Evolutionary conservation across 768 basidiomycete species (phyloP).

Genomic region (Boletus fagicola): DNA sequence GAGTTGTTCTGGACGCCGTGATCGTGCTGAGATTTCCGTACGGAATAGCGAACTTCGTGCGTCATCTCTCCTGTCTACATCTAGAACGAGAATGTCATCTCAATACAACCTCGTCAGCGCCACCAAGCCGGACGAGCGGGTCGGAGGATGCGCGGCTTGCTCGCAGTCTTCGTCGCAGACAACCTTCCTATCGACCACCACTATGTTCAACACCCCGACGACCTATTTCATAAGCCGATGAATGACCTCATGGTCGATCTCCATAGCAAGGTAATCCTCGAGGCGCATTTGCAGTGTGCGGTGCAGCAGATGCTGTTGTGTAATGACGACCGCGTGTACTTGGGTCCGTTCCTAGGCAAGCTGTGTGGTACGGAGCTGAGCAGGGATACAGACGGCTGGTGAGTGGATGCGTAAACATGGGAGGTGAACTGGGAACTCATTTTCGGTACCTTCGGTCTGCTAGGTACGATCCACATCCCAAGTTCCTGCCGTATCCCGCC

Average conservation of each 20-base stretch:
- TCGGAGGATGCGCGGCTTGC: slow-evolving; percentile 73
- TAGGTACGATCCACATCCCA: too few species aligned
- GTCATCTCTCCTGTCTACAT: slow-evolving; percentile 19
- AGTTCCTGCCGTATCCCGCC: too few species aligned
- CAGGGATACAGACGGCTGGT: too few species aligned
- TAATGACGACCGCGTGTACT: slow-evolving; percentile 16
- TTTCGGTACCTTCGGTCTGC: too few species aligned
- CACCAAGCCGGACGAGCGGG: slow-evolving; percentile 91
- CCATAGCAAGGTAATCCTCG: slow-evolving; percentile 36
- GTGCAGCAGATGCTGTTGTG: slow-evolving; percentile 82
- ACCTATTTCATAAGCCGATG: slow-evolving; percentile 61
- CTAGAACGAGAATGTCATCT: too few species aligned
- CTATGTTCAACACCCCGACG: slow-evolving; percentile 65
- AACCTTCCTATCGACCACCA: slow-evolving; percentile 69
- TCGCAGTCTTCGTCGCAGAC: slow-evolving; percentile 73
- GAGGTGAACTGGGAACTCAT: too few species aligned
- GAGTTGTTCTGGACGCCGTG: slow-evolving; percentile 83
- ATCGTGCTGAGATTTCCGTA: slow-evolving; percentile 66
- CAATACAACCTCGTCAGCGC: slow-evolving; percentile 42
- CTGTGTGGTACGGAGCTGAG: too few species aligned
- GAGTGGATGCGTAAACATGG: too few species aligned
- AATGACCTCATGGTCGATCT: slow-evolving; percentile 66
- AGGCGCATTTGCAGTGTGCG: slow-evolving; percentile 87
- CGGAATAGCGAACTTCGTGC: slow-evolving; percentile 76
- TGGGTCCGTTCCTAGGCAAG: too few species aligned